Base-by-base conservation (phyloP, 2,329 filamentous ascomycete species). In the Geosmithia morbida region DNA sequence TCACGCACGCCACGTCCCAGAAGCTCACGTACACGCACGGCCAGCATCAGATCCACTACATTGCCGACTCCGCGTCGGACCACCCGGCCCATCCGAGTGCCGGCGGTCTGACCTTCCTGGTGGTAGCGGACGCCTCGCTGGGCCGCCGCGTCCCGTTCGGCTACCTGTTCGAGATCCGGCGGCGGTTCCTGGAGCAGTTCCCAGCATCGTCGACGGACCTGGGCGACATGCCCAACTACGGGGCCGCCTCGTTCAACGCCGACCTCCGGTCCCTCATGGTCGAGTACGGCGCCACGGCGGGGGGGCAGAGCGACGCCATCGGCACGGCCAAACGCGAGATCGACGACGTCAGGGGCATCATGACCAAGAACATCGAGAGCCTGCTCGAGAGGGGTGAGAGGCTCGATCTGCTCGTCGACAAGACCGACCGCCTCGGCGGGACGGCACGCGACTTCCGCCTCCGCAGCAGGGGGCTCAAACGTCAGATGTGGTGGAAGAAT, bases 401-500 rank as follows among this genome's bases (percentile, higher is more conserved):
- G 53, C 90, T 98, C 59, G 88, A 96, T 66, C 65, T 96, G 55
- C 69, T 98, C 43, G 89, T 98, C 19, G 89, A 97, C 64, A 96
- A 98, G 79, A 98, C 94, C 45, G 90, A 96, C 61, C 74, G 88
- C 42, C 66, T 98, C 40, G 92, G 90, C 14, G 87, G 86, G 26
- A 92, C 81, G 62, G 88, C 92, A 47, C 74, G 83, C 56, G 92
- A 98, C 61, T 98, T 98, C 61, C 73, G 92, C 46, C 82, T 97
- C 17, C 75, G 90, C 55, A 94, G 85, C 62, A 72, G 88, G 22
- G 88, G 87, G 1, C 65, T 98, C 56, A 85, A 92, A 69, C 77
- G 94, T 60, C 77, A 83, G 66, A 97, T 98, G 92, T 98, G 92
- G 92, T 97, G 90, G 90, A 97, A 97, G 81, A 97, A 98, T 63